These are phyloP conservation scores for Collybiopsis luxurians DNA, from an alignment of 768 basidiomycete genomes.

Conservation along the genomic window DNA sequence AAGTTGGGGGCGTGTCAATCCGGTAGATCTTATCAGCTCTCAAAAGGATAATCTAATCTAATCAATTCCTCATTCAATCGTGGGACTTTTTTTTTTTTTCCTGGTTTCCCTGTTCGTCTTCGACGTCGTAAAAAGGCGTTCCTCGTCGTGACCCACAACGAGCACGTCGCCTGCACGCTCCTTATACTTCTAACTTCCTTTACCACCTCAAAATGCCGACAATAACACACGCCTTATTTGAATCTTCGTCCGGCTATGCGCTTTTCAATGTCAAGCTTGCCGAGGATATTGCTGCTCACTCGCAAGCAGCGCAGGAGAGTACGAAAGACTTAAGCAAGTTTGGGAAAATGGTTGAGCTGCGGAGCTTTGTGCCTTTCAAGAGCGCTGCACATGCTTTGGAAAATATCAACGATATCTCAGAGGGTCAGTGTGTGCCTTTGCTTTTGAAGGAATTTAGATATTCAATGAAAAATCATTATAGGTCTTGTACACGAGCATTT, in stretches of 20 bases:
- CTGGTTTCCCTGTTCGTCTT: too few species aligned
- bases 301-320: slow-evolving; percentile 77
- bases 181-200: too few species aligned
- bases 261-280: slow-evolving; percentile 84
- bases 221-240: slow-evolving; percentile 89
- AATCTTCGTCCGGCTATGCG: slow-evolving; percentile 92
- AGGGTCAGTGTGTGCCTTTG: slow-evolving; percentile 55
- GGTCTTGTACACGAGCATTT: slow-evolving; percentile 86
- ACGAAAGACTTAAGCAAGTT: slow-evolving; percentile 88
- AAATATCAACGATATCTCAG: slow-evolving; percentile 94
- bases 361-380: slow-evolving; percentile 94
- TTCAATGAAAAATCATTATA: slow-evolving; percentile 24
- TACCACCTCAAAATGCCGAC: slow-evolving; percentile 25
- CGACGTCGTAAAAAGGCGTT: too few species aligned
- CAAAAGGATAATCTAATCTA: too few species aligned
- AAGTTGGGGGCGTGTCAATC: too few species aligned
- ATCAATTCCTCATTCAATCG: too few species aligned
- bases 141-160: too few species aligned
- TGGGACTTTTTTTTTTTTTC: too few species aligned
- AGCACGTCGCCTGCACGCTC: too few species aligned
- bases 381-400: slow-evolving; percentile 91
- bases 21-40: too few species aligned
- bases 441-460: not conserved
- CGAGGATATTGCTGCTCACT: slow-evolving; percentile 84
- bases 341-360: slow-evolving; percentile 84